Percentiles rank a stretch among this genome's conserved stretches.
phyloP scores from a whole-genome alignment of 768 basidiomycete species.

The Tylopilus intermedius region DNA sequence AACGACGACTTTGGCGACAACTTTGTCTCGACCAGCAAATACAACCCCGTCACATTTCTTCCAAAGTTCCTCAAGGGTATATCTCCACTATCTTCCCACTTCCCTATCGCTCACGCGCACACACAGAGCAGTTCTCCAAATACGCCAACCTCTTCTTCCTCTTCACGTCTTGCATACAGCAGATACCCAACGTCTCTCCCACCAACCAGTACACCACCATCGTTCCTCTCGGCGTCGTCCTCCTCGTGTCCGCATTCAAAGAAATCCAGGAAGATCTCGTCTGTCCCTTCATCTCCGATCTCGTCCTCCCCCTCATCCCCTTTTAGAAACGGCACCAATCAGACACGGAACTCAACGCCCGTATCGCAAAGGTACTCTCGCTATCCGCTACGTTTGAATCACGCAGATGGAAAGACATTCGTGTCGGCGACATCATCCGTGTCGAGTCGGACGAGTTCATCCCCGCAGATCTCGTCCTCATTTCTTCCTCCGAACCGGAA shows the following conservation, averaged over 20 bases:
- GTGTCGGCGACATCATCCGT: conserved; percentile 89
- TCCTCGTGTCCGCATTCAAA: conserved; percentile 92
- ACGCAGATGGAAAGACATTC: conserved; percentile 83
- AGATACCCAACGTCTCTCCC: conserved; percentile 96
- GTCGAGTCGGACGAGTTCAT: conserved; percentile 91
- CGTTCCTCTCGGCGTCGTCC: conserved; percentile 78
- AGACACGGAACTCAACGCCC: conserved; percentile 85
- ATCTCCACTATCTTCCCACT: conserved; percentile 19
- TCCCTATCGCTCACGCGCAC: conserved; percentile 2
- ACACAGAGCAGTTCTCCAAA: conserved; percentile 92
- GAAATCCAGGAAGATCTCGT: conserved; percentile 91
- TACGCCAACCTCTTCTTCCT: conserved; percentile 99
- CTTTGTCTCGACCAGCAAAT: conserved; percentile 91
- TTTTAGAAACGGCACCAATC: conserved; percentile 92
- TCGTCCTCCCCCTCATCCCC: conserved; percentile 9
- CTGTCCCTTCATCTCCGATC: neutral
- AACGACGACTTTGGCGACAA: conserved; percentile 73
- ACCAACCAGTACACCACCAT: conserved; percentile 96
- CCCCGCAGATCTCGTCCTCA: conserved; percentile 85
- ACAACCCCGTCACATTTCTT: conserved; percentile 79
- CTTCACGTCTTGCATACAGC: conserved; percentile 95
- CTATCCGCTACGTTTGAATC: conserved; percentile 58
- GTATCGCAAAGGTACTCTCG: conserved; percentile 70
- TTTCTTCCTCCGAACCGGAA: conserved; percentile 92
- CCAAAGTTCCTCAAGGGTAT: conserved; percentile 91